Percentiles rank a stretch among this genome's conserved stretches.
These are phyloP conservation scores for Pichia sp. DNA, from an alignment of 1,139 yeast genomes.

Conservation along the genomic window DNA sequence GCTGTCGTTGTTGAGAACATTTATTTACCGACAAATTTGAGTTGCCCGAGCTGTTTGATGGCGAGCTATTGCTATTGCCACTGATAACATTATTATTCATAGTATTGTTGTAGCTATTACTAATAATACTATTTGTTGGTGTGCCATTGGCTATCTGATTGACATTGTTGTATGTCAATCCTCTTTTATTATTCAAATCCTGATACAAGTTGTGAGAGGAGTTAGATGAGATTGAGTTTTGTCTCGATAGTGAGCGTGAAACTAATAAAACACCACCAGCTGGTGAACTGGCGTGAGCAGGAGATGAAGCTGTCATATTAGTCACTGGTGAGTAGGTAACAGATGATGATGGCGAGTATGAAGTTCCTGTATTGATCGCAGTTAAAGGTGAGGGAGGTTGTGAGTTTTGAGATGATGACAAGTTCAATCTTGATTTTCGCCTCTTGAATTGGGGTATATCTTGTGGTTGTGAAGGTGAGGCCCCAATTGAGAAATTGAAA, in stretches of 20 bases:
- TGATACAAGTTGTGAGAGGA: constrained; percentile 28
- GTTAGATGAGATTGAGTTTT: constrained; percentile 25
- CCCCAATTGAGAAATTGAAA: constrained; percentile 13
- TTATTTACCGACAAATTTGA: constrained; percentile 3
- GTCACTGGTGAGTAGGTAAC: constrained; percentile 17
- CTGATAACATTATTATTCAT: neutral
- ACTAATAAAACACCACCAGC: constrained; percentile 13
- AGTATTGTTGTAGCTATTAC: neutral
- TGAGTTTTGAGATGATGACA: constrained; percentile 16
- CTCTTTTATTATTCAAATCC: constrained; percentile 29
- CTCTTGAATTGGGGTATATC: constrained; percentile 31
- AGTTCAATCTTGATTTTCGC: constrained; percentile 26
- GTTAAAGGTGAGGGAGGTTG: constrained; percentile 19
- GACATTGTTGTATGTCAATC: constrained; percentile 18
- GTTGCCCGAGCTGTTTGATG: constrained; percentile 4
- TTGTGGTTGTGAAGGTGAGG: constrained; percentile 29
- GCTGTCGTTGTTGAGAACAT: constrained; percentile 12
- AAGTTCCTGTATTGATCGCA: constrained; percentile 5
- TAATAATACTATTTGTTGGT: neutral
- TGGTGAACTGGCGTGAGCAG: constrained; percentile 23
- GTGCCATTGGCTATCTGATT: neutral
- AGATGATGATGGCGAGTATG: constrained; percentile 18
- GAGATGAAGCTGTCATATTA: constrained; percentile 8
- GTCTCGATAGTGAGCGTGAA: constrained; percentile 24
- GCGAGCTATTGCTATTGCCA: constrained; percentile 2